These are phyloP conservation scores for Eutrema salsugineum DNA, from an alignment of 441 rosid genomes.

Conservation along the genomic window DNA sequence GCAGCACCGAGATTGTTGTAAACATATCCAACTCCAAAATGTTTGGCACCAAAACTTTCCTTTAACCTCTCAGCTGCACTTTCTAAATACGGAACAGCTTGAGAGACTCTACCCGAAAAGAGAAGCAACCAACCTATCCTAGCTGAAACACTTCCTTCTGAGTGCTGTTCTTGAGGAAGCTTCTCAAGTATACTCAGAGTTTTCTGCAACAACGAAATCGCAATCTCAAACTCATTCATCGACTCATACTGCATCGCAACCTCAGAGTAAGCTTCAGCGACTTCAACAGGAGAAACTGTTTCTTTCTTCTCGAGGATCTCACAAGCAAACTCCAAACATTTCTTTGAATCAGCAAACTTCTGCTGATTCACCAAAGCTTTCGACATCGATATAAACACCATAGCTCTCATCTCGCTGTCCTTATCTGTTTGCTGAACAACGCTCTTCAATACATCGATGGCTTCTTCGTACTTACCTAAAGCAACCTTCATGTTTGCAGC, in stretches of 20 bases:
- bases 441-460: conserved; percentile 57
- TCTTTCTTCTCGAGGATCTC: conserved; percentile 80
- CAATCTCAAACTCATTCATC: conserved; percentile 80
- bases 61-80: conserved; percentile 78
- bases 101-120: conserved; percentile 72
- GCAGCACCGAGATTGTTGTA: conserved; percentile 95
- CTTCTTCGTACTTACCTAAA: conserved; percentile 73
- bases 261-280: conserved; percentile 90
- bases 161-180: conserved; percentile 84
- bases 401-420: conserved; percentile 67
- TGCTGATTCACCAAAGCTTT: conserved; percentile 75
- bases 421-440: conserved; percentile 70
- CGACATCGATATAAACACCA: conserved; percentile 78
- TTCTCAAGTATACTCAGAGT: conserved; percentile 69
- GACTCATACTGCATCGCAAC: conserved; percentile 87
- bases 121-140: conserved; percentile 88
- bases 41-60: conserved; percentile 89
- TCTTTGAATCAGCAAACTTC: conserved; percentile 63
- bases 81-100: conserved; percentile 89
- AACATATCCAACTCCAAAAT: conserved; percentile 89
- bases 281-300: conserved; percentile 54
- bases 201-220: conserved; percentile 75
- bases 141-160: conserved; percentile 88
- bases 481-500: conserved; percentile 91
- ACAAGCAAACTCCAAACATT: conserved; percentile 75